A percentile compares a stretch with the other conserved stretches of the same genome.
Evolutionary conservation across 148 eudicot species (phyloP).

Genomic region (Nepenthes mirabilis): DNA sequence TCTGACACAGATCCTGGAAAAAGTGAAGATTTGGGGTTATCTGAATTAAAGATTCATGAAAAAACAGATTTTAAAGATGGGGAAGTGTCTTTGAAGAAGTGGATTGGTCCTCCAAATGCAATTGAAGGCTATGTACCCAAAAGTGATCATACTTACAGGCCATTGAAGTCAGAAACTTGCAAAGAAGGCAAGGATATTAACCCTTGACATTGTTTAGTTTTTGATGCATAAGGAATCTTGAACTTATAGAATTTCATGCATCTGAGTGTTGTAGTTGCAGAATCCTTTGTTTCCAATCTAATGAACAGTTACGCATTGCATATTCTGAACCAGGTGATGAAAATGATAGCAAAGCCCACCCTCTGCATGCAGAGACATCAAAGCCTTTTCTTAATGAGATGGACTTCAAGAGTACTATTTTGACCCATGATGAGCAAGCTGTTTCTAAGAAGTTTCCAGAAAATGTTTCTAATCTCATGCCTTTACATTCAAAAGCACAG

Average conservation of each 20-base stretch:
- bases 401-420: slow-evolving; percentile 14
- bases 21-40: slow-evolving; percentile 29
- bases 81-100: slow-evolving; percentile 54
- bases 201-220: neutral
- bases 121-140: slow-evolving; percentile 92
- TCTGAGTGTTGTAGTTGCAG: no score
- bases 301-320: neutral
- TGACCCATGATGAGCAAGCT: slow-evolving; percentile 14
- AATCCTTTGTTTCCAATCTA: no score
- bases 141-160: slow-evolving; percentile 23
- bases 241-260: neutral
- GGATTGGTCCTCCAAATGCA: slow-evolving; percentile 83
- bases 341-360: slow-evolving; percentile 4
- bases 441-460: slow-evolving; percentile 12
- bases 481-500: slow-evolving; percentile 4
- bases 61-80: slow-evolving; percentile 33
- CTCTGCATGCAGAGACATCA: neutral
- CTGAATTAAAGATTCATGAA: slow-evolving; percentile 59
- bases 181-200: slow-evolving; percentile 27
- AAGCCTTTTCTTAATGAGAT: slow-evolving; percentile 12
- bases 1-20: slow-evolving; percentile 18
- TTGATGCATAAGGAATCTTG: neutral
- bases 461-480: slow-evolving; percentile 7
- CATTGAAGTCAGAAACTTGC: slow-evolving; percentile 8
- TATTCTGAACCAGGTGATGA: slow-evolving; percentile 12